These are phyloP conservation scores for Westerdykella aurantiaca DNA, from an alignment of 2,329 filamentous ascomycete genomes.

Conservation along the genomic window DNA sequence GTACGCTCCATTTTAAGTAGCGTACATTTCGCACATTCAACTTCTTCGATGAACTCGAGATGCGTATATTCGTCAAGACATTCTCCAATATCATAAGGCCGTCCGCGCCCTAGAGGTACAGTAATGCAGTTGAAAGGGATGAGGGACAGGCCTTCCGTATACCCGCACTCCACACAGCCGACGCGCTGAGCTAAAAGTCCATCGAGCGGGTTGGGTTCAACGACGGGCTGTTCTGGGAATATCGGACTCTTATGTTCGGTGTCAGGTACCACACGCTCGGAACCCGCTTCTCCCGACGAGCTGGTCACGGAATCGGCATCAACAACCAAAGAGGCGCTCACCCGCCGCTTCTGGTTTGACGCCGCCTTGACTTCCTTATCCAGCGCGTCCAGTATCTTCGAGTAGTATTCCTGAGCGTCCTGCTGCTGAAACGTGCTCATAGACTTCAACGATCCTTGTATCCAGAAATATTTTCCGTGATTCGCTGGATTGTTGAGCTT, in stretches of 20 bases:
- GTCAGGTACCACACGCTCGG: constrained; percentile 1
- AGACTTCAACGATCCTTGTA: constrained; percentile 72
- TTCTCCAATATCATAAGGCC: constrained; percentile 64
- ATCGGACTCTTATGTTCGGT: neutral
- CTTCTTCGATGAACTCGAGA: constrained; percentile 78
- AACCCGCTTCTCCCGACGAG: constrained; percentile 3
- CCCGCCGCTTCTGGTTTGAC: constrained; percentile 41
- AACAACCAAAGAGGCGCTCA: constrained; percentile 26
- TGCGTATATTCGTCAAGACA: constrained; percentile 79
- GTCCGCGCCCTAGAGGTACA: constrained; percentile 65
- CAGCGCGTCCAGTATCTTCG: constrained; percentile 77
- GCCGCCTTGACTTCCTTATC: constrained; percentile 63
- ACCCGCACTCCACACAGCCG: constrained; percentile 77
- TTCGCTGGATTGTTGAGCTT: constrained; percentile 64
- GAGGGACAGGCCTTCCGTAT: constrained; percentile 81
- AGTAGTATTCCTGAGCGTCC: constrained; percentile 96
- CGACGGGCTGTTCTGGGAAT: constrained; percentile 5
- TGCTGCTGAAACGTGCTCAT: constrained; percentile 97
- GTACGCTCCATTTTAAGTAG: constrained; percentile 53
- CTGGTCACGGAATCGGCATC: constrained; percentile 10
- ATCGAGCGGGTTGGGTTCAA: constrained; percentile 70
- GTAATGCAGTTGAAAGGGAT: constrained; percentile 94
- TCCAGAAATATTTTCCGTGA: constrained; percentile 74
- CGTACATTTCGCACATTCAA: constrained; percentile 89
- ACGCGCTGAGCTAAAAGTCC: constrained; percentile 84